Evolutionary conservation across 2,329 filamentous ascomycete genomes (phyloP), one percentile per base, ranked within the genome.

Genomic region (Diaporthe helianthi): DNA sequence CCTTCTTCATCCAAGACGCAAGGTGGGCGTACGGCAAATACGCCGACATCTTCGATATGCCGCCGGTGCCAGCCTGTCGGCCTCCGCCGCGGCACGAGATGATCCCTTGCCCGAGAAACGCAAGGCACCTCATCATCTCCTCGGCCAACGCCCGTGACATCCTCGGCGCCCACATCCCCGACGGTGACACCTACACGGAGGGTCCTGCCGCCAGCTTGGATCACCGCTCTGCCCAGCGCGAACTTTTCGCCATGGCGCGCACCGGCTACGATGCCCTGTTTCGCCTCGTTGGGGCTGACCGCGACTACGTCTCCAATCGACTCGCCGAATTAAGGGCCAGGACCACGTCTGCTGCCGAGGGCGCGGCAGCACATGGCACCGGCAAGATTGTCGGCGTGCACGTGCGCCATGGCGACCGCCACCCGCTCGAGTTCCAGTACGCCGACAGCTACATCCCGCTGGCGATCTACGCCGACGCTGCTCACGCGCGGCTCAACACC

Each of bases 1-100:
- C 89, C 1, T 97, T 97, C 79, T 97, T 97, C 80, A 84, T 97
- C 72, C 93, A 97, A 74, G 93, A 97, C 79, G 89, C 91, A 8
- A 86, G 90, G 73, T 97, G 94, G 90, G 90, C 91, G 1, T 96
- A 96, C 74, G 93, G 93, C 12, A 84, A 85, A 64, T 97, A 93
- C 76, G 85, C 85, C 0, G 85, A 88, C 63, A 93, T 92, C 74
- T 97, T 97, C 79, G 81, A 87, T 54, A 80, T 87, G 3, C 90
- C 91, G 1, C 90, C 92, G 0, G 73, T 84, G 2, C 89, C 90
- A 1, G 79, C 82, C 29, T 97, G 93, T 77, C 84, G 86, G 9
- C 88, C 91, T 22, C 93, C 93, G 15, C 90, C 91, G n/a, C 83
- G 86, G 31, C 88, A 92, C 67, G 88, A 94, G 74, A 92, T 93